A percentile compares a stretch with the other conserved stretches of the same genome.
Evolutionary conservation across 1,139 yeast species (phyloP).

Genomic region (Barnettozyma hawaiiensis): DNA sequence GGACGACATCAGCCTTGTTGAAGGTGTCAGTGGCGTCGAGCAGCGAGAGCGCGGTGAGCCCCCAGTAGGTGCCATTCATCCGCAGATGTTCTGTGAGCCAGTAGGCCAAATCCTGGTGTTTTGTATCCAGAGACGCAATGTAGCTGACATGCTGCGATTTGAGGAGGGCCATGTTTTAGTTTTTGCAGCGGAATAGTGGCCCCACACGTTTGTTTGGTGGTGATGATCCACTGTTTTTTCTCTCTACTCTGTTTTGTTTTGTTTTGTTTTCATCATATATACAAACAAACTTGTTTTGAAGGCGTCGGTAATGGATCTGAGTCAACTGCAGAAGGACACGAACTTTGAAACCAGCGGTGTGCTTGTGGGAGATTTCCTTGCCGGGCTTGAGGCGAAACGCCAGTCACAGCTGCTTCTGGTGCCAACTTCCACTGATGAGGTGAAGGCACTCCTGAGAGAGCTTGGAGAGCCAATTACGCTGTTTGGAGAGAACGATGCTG

Average conservation of each 20-base stretch:
- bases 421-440: slow-evolving; percentile 64
- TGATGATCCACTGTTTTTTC: neutral
- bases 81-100: slow-evolving; percentile 90
- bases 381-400: slow-evolving; percentile 25
- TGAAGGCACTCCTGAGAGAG: slow-evolving; percentile 41
- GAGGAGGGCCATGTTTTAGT: slow-evolving; percentile 13
- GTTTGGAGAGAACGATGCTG: slow-evolving; percentile 57
- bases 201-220: neutral
- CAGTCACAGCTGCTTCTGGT: slow-evolving; percentile 30
- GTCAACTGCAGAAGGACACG: slow-evolving; percentile 18
- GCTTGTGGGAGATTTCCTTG: slow-evolving; percentile 25
- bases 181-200: no score
- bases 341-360: slow-evolving; percentile 20
- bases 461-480: slow-evolving; percentile 55
- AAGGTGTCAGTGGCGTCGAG: slow-evolving; percentile 55
- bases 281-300: no score
- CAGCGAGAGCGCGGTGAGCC: slow-evolving; percentile 67
- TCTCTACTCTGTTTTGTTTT: neutral
- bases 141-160: slow-evolving; percentile 49
- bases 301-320: neutral
- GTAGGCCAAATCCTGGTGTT: slow-evolving; percentile 60
- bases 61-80: slow-evolving; percentile 95
- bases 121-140: slow-evolving; percentile 44
- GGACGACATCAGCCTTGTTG: slow-evolving; percentile 52
- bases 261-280: no score